A percentile compares a stretch with the other conserved stretches of the same genome.
Evolutionary conservation across 2,329 filamentous ascomycete genomes (phyloP).

Genomic region (Incumbomyces lentus): DNA sequence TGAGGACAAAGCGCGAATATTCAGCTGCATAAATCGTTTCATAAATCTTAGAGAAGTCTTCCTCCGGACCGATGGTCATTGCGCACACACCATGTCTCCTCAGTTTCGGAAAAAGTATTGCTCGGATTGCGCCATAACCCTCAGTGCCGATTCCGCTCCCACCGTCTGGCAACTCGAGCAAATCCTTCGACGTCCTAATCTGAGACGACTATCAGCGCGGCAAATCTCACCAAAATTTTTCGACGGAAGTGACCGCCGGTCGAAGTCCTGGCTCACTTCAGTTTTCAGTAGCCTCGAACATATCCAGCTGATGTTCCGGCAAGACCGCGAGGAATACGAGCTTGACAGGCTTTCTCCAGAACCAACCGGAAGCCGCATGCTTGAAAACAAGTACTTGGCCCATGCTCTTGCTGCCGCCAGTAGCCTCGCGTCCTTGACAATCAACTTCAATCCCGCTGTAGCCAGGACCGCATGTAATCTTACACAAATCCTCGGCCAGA

Average conservation of each 20-base stretch:
- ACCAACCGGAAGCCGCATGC: constrained; percentile 11
- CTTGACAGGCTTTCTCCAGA: constrained; percentile 8
- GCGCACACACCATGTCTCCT: constrained; percentile 17
- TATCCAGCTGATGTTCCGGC: constrained; percentile 15
- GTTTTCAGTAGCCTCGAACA: constrained; percentile 13
- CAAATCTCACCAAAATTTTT: constrained; percentile 19
- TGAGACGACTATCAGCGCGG: constrained; percentile 10
- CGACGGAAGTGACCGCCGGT: constrained; percentile 9
- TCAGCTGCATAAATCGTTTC: constrained; percentile 12
- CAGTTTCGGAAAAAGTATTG: constrained; percentile 16
- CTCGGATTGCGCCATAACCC: constrained; percentile 15
- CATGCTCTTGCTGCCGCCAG: constrained; percentile 11
- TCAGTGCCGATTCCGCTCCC: constrained; percentile 13
- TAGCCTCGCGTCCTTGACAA: constrained; percentile 12
- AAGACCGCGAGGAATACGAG: constrained; percentile 12
- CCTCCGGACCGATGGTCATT: constrained; percentile 16
- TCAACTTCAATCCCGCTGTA: constrained; percentile 19
- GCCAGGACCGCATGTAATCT: constrained; percentile 9
- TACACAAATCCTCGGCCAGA: constrained; percentile 10
- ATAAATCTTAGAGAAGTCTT: constrained; percentile 14
- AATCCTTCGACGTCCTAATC: constrained; percentile 11
- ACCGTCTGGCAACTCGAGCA: constrained; percentile 18
- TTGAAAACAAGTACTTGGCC: constrained; percentile 13
- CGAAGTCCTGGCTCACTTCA: constrained; percentile 8
- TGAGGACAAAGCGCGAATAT: constrained; percentile 5